Evolutionary conservation across 1,284 basidiomycete genomes (phyloP), one percentile per base, ranked within the genome.

Genomic region (Anthracocystis walkeri): DNA sequence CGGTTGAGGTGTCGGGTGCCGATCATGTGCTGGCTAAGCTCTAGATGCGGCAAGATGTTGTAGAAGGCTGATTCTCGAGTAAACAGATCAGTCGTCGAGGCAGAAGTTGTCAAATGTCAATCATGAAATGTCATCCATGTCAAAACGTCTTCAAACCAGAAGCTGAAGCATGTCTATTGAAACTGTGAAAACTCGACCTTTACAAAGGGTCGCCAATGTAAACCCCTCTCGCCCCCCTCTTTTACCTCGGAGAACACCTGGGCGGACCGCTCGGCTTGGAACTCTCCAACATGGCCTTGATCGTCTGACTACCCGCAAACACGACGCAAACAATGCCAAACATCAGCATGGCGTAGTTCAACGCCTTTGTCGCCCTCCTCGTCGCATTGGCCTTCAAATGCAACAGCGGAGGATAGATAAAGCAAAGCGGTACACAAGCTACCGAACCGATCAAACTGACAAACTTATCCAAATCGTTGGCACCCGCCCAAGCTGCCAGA

Each of bases 401-500:
- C 59, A 99, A 87, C 90, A 99, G 90, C 2, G 95, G 92, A 5
- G 94, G 95, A 83, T 97, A 97, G 53, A 95, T 91, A 84, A 84
- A 97, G 86, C 94, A 97, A 59, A 98, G 87, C 7, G 96, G 95
- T 7, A 97, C 91, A 83, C 95, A 98, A 61, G 95, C 95, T 81
- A 97, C 93, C 79, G 92, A 92, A 21, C 96, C 96, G 65, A 99
- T 90, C 77, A 99, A 90, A 16, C 93, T 90, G 16, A 99, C 96
- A 84, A 98, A 98, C 87, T 98, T 98, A 88, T 99, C 97, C 58
- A 99, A 87, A 86, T 97, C 95, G 46, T 88, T 89, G 21, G 95
- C 94, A 16, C 96, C 96, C 7, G 89, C 87, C 90, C 91, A 95
- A 63, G 92, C 93, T 66, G 97, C 87, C 23, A 89, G 84, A 1